phyloP scores from a whole-genome alignment of 768 basidiomycete species.

The Russula virescens region DNA sequence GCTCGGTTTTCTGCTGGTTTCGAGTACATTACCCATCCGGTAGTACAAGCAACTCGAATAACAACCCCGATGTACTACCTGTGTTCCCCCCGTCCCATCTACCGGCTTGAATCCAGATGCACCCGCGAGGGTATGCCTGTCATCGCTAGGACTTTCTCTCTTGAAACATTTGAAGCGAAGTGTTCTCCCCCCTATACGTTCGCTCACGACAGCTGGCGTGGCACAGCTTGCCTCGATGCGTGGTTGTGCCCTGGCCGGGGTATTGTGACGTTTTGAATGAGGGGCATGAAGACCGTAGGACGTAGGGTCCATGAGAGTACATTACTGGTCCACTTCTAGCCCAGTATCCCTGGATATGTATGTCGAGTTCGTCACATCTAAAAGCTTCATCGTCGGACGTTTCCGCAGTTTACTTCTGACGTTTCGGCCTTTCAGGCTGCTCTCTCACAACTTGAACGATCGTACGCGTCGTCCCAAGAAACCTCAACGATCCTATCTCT shows the following conservation, averaged over 20 bases:
- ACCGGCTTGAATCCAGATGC: slow-evolving; percentile 57
- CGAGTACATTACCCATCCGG: not conserved
- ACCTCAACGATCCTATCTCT: too few relatives aligned
- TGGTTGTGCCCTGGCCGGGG: not conserved
- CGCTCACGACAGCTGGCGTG: slow-evolving; percentile 59
- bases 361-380: not conserved
- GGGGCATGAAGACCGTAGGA: not conserved
- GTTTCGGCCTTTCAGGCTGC: too few relatives aligned
- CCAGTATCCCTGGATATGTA: not conserved
- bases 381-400: not conserved
- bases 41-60: not conserved
- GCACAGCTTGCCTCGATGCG: slow-evolving; percentile 64
- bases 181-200: slow-evolving; percentile 66
- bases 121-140: slow-evolving; percentile 87
- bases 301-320: not conserved
- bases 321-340: not conserved
- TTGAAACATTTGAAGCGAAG: slow-evolving; percentile 63
- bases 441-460: too few relatives aligned
- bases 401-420: too few relatives aligned
- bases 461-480: too few relatives aligned
- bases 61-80: slow-evolving; percentile 18
- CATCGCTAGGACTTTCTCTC: slow-evolving; percentile 79
- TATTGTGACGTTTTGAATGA: not conserved
- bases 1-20: not conserved
- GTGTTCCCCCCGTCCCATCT: not conserved